These are phyloP conservation scores for Botryosphaeria agaves DNA, from an alignment of 2,329 filamentous ascomycete genomes.

Conservation along the genomic window DNA sequence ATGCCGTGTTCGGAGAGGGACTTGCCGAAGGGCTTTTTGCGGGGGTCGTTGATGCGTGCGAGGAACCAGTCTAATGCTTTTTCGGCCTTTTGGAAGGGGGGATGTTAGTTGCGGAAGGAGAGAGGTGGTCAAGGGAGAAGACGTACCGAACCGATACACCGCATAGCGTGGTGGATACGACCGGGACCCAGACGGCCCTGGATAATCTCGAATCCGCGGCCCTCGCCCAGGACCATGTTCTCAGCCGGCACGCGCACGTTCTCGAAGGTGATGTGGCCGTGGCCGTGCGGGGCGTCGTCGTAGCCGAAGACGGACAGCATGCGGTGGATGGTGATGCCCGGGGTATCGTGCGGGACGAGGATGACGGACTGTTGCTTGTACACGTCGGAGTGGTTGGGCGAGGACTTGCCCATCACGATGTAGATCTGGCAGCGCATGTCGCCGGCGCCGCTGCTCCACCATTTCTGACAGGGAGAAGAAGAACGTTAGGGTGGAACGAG, in stretches of 20 bases:
- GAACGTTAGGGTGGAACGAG: neutral
- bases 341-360: constrained; percentile 62
- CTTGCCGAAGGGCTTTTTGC: constrained; percentile 84
- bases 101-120: neutral
- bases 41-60: constrained; percentile 79
- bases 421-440: constrained; percentile 87
- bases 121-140: neutral
- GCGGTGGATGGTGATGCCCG: constrained; percentile 80
- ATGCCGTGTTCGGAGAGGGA: constrained; percentile 77
- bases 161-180: constrained; percentile 96
- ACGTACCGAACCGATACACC: constrained; percentile 66
- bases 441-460: constrained; percentile 95
- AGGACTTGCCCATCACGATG: constrained; percentile 90
- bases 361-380: constrained; percentile 92
- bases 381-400: constrained; percentile 53
- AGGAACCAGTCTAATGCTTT: constrained; percentile 89
- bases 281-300: constrained; percentile 95
- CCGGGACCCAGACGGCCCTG: constrained; percentile 91
- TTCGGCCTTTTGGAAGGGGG: too few relatives aligned
- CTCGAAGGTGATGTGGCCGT: constrained; percentile 79
- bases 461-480: constrained; percentile 50
- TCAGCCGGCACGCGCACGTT: constrained; percentile 74
- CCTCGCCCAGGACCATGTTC: constrained; percentile 83
- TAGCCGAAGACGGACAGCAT: constrained; percentile 93
- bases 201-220: constrained; percentile 94